Conservation (phyloP, 108 stramenopile genomes). For the Tribonema minus region DNA sequence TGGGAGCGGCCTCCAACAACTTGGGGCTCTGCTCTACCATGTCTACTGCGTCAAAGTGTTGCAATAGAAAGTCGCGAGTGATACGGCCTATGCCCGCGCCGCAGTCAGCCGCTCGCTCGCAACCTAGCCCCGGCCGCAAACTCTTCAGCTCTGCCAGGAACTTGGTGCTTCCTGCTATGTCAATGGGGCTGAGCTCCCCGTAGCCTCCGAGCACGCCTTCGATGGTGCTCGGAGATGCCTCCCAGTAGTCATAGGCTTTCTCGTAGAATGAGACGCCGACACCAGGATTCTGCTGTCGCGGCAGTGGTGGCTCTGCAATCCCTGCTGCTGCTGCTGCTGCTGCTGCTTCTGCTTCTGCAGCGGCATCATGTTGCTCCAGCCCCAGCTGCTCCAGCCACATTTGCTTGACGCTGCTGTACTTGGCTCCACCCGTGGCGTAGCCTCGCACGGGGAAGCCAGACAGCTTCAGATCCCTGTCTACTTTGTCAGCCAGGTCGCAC, state of each 20-base stretch:
- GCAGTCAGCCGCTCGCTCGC: conserved; percentile 42
- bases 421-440: neutral
- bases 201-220: conserved; percentile 86
- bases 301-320: neutral
- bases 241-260: conserved; percentile 73
- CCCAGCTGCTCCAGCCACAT: conserved; percentile 37
- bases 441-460: conserved; percentile 8
- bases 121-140: conserved; percentile 4
- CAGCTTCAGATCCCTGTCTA: conserved; percentile 23
- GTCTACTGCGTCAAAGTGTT: conserved; percentile 65
- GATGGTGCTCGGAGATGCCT: conserved; percentile 69
- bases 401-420: conserved; percentile 4
- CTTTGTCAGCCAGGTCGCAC: conserved; percentile 8
- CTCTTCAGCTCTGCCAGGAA: conserved; percentile 61
- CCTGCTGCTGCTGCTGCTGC: neutral
- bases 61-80: conserved; percentile 76
- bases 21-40: conserved; percentile 84
- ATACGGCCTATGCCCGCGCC: conserved; percentile 78
- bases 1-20: conserved; percentile 72
- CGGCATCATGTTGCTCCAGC: neutral
- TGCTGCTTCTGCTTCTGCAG: too few species aligned
- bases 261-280: conserved; percentile 65
- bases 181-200: conserved; percentile 67
- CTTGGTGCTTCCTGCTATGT: conserved; percentile 66
- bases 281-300: neutral